Base-by-base conservation (phyloP, 345 rosid species). In the Fremontodendron californicum region DNA sequence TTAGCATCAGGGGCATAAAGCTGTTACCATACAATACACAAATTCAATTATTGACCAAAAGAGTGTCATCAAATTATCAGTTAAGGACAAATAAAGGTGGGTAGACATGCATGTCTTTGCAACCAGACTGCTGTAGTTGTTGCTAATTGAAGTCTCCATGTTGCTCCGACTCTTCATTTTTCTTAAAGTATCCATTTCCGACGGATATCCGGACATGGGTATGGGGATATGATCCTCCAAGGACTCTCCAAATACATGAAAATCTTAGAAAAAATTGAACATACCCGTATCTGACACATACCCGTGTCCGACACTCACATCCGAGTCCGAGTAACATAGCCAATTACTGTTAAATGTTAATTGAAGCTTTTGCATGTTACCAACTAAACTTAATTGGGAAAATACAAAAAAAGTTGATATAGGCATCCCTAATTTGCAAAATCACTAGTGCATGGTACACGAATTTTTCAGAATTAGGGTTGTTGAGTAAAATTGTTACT, bases 1-100 rank as follows among this genome's bases (percentile, higher is more conserved):
- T 45, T 45, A 69, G 61, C n/a, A 8, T 27, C n/a, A 69, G n/a
- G 13, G 23, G 5, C 54, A 73, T 29, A 18, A 31, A 75, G 45
- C 11, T 21, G 61, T 76, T 79, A 18, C 57, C 49, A 69, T 70
- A 46, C 5, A 67, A 16, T 49, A 27, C 66, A 35, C 54, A 71
- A n/a, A 2, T 55, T 70, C 73, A 61, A 51, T 43, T 67, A 81
- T 62, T 49, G 60, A 61, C 25, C 37, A 33, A 15, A 61, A 31
- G 1, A 23, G 66, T 23, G 48, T 29, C 45, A 55, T 29, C 16
- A 31, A 54, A 68, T 67, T 6, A 40, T 57, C 40, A 27, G 54
- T 27, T 31, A 61, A 23, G 45, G 46, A 67, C 75, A 65, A 37
- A 51, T 1, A 2, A 46, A 54, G n/a, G 19, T 55, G 72, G 23